Base-by-base conservation (phyloP, 2,329 filamentous ascomycete species). In the Aspergillus ustus region DNA sequence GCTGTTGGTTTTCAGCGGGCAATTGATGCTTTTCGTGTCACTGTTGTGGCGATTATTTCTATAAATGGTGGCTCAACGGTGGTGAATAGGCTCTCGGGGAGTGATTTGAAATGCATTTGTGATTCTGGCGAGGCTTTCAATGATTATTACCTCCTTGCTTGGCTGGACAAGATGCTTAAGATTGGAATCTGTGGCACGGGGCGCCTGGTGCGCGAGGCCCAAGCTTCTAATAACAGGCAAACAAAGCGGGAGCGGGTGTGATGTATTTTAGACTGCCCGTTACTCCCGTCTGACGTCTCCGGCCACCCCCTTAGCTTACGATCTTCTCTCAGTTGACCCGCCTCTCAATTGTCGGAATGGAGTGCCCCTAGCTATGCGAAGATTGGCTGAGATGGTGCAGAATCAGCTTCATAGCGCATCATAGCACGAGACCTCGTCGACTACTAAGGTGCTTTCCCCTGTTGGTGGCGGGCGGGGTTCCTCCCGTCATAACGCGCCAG, bases 401-500 rank as follows among this genome's bases (percentile, higher is more conserved):
- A 56, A 9, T 48, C 28, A 37, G 20, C 28, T n/a, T 49, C 49
- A 5, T 52, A 48, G 43, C 43, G 43, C 49, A 34, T 57, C 54
- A 53, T 61, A 52, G 29, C 43, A 49, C 40, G 5, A 13, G 25
- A 40, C 49, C 43, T 40, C 52, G 22, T 20, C 29, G 49, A 52
- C 28, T 45, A 45, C 43, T 48, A 58, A 50, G 48, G 48, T 31
- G 48, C 22, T 7, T n/a, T 31, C 51, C 60, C 60, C 54, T 64
- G 58, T 28, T 64, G 56, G 51, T 65, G 57, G 56, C 61, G 65
- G 63, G 66, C 63, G 65, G 66, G 66, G 65, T 65, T 66, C 25
- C 59, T 60, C 52, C 62, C 56, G 52, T 43, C 46, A 49, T 57
- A 67, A 67, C 62, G 60, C 61, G 56, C 57, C 60, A 46, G 50